Evolutionary conservation across 495 filamentous ascomycete genomes (phyloP).

Genomic region (Xylaria bambusicola): DNA sequence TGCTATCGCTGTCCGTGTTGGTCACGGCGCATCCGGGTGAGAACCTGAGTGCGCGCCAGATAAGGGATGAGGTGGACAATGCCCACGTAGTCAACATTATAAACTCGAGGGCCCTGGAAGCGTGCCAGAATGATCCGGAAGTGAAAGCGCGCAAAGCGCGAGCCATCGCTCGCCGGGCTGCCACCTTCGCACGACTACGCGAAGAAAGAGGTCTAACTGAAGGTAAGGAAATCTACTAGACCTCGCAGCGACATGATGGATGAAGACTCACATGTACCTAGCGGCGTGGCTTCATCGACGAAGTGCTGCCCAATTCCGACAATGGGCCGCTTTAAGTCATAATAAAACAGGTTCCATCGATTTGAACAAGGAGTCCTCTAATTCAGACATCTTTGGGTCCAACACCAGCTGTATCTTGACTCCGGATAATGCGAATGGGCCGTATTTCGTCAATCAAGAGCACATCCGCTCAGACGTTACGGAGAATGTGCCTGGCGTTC

Average conservation of each 20-base stretch:
- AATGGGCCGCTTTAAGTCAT: slow-evolving; percentile 38
- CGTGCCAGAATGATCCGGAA: slow-evolving; percentile 30
- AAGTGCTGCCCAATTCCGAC: slow-evolving; percentile 41
- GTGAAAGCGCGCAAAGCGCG: slow-evolving; percentile 33
- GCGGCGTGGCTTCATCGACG: slow-evolving; percentile 39
- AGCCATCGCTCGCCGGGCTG: slow-evolving; percentile 31
- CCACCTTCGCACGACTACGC: slow-evolving; percentile 31
- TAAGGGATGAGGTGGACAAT: slow-evolving; percentile 27
- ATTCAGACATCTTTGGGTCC: slow-evolving; percentile 50
- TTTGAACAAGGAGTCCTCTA: slow-evolving; percentile 47
- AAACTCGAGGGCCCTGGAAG: slow-evolving; percentile 30
- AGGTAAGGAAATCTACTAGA: slow-evolving; percentile 20
- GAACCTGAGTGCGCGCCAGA: slow-evolving; percentile 25
- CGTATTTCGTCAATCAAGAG: slow-evolving; percentile 47
- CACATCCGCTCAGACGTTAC: slow-evolving; percentile 53
- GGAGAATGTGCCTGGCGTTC: slow-evolving; percentile 51
- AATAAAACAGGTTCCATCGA: slow-evolving; percentile 33
- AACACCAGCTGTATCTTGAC: slow-evolving; percentile 41
- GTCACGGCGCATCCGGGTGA: slow-evolving; percentile 32
- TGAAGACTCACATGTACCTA: slow-evolving; percentile 8
- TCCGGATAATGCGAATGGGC: slow-evolving; percentile 43
- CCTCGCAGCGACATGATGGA: not conserved
- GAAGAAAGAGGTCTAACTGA: slow-evolving; percentile 24
- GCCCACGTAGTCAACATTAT: slow-evolving; percentile 30
- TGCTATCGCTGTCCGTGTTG: slow-evolving; percentile 22